Percentiles rank a stretch among this genome's conserved stretches.
Evolutionary conservation across 345 rosid genomes (phyloP).

Genomic region (Hibiscus syriacus): DNA sequence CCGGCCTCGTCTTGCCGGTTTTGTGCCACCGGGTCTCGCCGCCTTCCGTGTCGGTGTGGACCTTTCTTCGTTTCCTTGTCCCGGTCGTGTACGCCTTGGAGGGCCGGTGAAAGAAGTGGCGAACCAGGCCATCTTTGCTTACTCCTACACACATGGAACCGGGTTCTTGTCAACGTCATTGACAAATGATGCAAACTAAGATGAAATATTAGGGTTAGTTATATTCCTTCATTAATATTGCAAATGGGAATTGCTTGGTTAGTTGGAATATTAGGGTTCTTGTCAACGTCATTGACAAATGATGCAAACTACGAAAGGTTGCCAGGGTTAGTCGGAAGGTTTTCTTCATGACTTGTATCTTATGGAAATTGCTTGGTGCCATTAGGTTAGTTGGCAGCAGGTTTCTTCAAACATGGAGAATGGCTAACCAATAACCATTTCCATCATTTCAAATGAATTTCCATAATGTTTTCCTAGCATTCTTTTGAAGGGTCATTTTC

Average conservation of each 20-base stretch:
- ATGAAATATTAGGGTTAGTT: conserved; percentile 16
- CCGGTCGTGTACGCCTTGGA: conserved; percentile 98
- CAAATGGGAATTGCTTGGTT: too few relatives aligned
- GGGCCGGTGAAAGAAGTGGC: conserved; percentile 99
- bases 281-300: too few relatives aligned
- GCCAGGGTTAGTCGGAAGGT: conserved; percentile 18
- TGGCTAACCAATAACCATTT: conserved; percentile 14
- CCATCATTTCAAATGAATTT: too few relatives aligned
- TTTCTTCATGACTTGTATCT: neutral
- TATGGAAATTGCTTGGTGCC: neutral
- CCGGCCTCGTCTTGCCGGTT: too few relatives aligned
- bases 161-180: neutral
- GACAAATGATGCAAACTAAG: neutral
- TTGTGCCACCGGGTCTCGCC: too few relatives aligned
- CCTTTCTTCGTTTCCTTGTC: conserved; percentile 84
- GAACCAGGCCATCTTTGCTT: conserved; percentile 75
- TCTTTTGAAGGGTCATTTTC: too few relatives aligned
- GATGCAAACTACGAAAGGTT: too few relatives aligned
- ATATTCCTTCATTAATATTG: neutral
- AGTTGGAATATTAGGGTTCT: too few relatives aligned
- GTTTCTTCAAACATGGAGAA: conserved; percentile 14
- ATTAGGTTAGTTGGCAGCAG: neutral
- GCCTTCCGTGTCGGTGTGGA: too few relatives aligned
- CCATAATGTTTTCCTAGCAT: too few relatives aligned
- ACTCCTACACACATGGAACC: conserved; percentile 47